phyloP scores from a whole-genome alignment of 2,329 filamentous ascomycete species.

The Diplocarpon rosae region DNA sequence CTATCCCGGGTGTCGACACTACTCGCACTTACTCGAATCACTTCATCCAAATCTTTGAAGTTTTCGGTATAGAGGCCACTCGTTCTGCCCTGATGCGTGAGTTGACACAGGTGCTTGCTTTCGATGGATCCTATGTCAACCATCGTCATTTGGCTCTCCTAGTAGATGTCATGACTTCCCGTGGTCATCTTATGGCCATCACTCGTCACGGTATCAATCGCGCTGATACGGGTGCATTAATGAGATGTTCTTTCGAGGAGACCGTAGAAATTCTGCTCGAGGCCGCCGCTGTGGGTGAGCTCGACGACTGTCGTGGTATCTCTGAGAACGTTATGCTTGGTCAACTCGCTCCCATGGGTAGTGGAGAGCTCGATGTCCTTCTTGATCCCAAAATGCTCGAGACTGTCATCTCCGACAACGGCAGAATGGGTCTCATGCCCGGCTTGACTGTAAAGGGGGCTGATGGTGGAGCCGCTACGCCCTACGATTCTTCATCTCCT shows the following conservation, averaged over 20 bases:
- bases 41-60: constrained; percentile 85
- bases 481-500: constrained; percentile 81
- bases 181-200: constrained; percentile 88
- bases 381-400: constrained; percentile 93
- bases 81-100: constrained; percentile 79
- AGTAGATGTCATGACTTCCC: constrained; percentile 95
- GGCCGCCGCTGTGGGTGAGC: constrained; percentile 84
- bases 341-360: constrained; percentile 93
- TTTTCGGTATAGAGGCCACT: constrained; percentile 93
- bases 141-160: constrained; percentile 92
- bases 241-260: constrained; percentile 99
- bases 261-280: constrained; percentile 97
- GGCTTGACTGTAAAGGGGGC: constrained; percentile 68
- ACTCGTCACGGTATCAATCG: constrained; percentile 98
- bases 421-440: constrained; percentile 70
- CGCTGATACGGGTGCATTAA: constrained; percentile 92
- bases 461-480: constrained; percentile 77
- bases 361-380: constrained; percentile 87
- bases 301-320: constrained; percentile 95
- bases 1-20: constrained; percentile 79
- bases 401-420: constrained; percentile 88
- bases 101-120: constrained; percentile 84
- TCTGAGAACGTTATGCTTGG: constrained; percentile 98
- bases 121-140: constrained; percentile 99
- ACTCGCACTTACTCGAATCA: constrained; percentile 87